These are phyloP conservation scores for Amphibolis antarctica DNA, from an alignment of 106 monocot genomes.

Conservation along the genomic window DNA sequence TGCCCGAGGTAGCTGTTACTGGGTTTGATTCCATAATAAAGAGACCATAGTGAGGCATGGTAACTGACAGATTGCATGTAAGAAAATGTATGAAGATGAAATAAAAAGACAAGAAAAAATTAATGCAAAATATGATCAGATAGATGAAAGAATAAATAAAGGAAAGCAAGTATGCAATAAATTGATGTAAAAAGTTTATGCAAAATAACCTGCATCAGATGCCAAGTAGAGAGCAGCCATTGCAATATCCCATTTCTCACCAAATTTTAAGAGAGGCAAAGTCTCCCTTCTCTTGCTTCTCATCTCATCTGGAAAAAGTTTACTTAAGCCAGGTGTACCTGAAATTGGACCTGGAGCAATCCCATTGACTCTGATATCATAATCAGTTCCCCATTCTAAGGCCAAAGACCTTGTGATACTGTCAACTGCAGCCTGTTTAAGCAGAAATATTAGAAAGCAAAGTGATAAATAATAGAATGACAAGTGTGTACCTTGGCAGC, in stretches of 20 bases:
- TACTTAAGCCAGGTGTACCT: constrained; percentile 76
- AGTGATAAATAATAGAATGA: not conserved
- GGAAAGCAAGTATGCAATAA: too few species aligned
- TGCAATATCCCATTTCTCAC: constrained; percentile 86
- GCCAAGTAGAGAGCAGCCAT: constrained; percentile 83
- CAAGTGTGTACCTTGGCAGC: constrained; percentile 67
- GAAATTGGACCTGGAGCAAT: constrained; percentile 94
- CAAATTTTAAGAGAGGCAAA: constrained; percentile 40
- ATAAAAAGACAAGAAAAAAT: too few species aligned
- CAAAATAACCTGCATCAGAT: constrained; percentile 68
- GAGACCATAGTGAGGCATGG: too few species aligned
- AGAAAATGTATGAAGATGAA: too few species aligned
- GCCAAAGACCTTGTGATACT: constrained; percentile 88
- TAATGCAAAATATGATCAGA: too few species aligned
- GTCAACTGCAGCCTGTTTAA: constrained; percentile 76
- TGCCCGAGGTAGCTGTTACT: too few species aligned
- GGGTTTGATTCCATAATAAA: too few species aligned
- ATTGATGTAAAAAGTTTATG: not conserved
- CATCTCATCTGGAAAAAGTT: constrained; percentile 69
- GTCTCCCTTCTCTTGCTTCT: constrained; percentile 11
- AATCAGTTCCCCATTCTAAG: constrained; percentile 95
- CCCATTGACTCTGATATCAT: constrained; percentile 83
- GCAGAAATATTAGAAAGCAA: not conserved
- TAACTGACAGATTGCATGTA: too few species aligned
- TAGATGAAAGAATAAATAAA: too few species aligned